Conservation (phyloP, 2,329 filamentous ascomycete genomes). For the Sporothrix pallida region DNA sequence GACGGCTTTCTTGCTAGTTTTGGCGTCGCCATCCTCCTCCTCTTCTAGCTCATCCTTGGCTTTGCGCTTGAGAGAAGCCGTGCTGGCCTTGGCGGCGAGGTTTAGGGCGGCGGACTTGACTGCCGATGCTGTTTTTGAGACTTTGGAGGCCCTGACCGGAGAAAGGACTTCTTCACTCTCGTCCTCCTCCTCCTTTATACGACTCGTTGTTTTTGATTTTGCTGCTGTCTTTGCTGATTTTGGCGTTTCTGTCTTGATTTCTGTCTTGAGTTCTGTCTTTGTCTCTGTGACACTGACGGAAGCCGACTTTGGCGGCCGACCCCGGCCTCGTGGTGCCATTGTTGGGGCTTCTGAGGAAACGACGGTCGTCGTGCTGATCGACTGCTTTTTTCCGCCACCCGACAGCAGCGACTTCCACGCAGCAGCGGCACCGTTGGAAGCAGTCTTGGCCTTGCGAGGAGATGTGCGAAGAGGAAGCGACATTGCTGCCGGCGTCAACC, state of each 20-base stretch:
- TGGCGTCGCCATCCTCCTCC: neutral
- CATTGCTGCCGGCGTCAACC: conserved; percentile 32
- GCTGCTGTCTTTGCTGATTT: neutral
- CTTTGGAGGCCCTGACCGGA: conserved; percentile 5
- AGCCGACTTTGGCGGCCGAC: neutral
- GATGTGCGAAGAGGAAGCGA: conserved; percentile 34
- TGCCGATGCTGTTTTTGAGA: neutral
- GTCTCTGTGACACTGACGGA: neutral
- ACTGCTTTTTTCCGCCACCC: conserved; percentile 32
- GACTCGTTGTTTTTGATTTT: conserved; percentile 1
- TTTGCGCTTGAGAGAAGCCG: conserved; percentile 33
- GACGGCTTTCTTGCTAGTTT: no score
- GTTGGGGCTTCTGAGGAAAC: neutral
- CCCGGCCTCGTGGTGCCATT: neutral
- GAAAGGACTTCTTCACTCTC: neutral
- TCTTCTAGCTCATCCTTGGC: conserved; percentile 28
- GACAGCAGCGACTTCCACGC: conserved; percentile 40
- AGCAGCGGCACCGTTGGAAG: conserved; percentile 3
- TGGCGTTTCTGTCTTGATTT: neutral
- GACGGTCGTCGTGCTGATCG: neutral
- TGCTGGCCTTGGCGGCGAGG: conserved; percentile 13
- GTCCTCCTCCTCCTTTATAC: conserved; percentile 7
- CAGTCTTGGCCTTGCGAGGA: conserved; percentile 25
- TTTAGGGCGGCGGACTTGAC: conserved; percentile 16
- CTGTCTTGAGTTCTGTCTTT: neutral